Base-by-base conservation (phyloP, 495 filamentous ascomycete species). In the Neurospora sp. region DNA sequence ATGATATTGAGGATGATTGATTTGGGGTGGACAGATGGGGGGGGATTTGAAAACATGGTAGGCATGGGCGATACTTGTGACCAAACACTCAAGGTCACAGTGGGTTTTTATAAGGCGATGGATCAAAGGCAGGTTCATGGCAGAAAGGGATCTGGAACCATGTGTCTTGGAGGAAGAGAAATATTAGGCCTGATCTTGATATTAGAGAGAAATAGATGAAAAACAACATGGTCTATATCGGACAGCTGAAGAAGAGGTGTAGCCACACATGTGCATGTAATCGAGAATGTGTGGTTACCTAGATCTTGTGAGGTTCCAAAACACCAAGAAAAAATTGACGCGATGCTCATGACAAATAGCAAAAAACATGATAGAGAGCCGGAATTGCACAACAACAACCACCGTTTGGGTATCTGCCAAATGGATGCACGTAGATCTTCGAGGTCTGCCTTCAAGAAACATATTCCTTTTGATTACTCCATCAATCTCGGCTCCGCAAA, bases 1-100 rank as follows among this genome's bases (percentile, higher is more conserved):
- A 99, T 85, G 96, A 99, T 86, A 98, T 99, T 81, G 93, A 94
- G 81, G 95, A 98, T 83, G 89, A 91, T 78, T 88, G 76, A 82
- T 74, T 3, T 59, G 3, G 1, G 12, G 4, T 27, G 4, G 2
- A n/a, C 27, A 31, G 27, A 31, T 31, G 27, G 5, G 39, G 41
- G 59, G 12, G 38, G 9, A 3, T 3, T n/a, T 68, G 31, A 35
- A n/a, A n/a, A 38, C 37, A 39, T 38, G 20, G 44, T 31, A n/a
- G 72, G 38, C 35, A 40, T 10, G 6, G 12, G 6, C 12, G 6
- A 4, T 8, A 9, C 0, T 35, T 6, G 0, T 0, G 27, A 35
- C 1, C 53, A 3, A 1, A 35, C 0, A 14, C 8, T 65, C 53
- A 65, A 35, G 27, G 14, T 14, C 9, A 0, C 22, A 35, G 1